Base-by-base conservation (phyloP, 257 asterid genomes). In the Nicotiana paniculata region DNA sequence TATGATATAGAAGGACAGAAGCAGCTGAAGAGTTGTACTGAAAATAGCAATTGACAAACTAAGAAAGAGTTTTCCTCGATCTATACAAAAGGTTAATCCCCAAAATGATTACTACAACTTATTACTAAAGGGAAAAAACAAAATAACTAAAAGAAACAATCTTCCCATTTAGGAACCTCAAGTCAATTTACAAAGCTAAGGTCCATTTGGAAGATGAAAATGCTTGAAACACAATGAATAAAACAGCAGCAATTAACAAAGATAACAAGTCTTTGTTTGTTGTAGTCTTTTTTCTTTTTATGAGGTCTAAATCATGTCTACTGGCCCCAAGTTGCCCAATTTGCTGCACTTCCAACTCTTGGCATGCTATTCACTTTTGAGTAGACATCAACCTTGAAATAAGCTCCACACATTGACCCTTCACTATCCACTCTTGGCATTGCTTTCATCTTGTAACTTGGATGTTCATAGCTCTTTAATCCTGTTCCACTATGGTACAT, bases 371-470 rank as follows among this genome's bases (percentile, higher is more conserved):
- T 85, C 57, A 88, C 88, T 90, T 88, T 75, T 3, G 97, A 88
- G 39, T 88, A 89, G 0, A 86, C 85, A 85, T 96, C 99, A 18
- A 96, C 98, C 66, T 93, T 93, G 87, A 96, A 96, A 85, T 86
- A 85, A 8, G 99, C 90, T 3, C 99, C 99, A 62, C 98, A 92
- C 93, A 96, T 94, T 9, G 90, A 91, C 32, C 99, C 99, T 82
- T 96, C 97, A 81, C 99, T 96, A 54, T 96, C 98, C 32, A 94
- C 85, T 84, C 99, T 92, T 0, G 99, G 97, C 97, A 96, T 90
- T 4, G 99, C 98, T 81, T 92, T 96, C 98, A 96, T 88, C 91
- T 90, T 91, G 83, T 93, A 86, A 89, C 70, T 89, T 48, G 99
- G 99, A 76, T 94, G 98, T 88, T 96, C 99, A 76, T 85, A 96